Conservation (phyloP, 192 early-diverging fungal species). For the Entophlyctis luteolus region DNA sequence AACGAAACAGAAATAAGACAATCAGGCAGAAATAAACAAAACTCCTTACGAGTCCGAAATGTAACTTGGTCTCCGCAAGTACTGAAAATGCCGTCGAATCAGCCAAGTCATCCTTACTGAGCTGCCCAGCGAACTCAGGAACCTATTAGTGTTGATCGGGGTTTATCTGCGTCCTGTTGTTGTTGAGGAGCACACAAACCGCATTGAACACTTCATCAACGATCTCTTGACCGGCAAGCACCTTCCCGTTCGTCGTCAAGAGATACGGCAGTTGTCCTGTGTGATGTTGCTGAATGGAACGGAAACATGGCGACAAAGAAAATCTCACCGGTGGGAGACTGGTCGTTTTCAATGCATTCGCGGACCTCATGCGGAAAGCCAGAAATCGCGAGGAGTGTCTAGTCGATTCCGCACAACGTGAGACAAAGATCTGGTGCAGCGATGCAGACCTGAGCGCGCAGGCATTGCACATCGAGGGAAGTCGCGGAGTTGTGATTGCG, state of each 20-base stretch:
- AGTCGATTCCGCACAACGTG: neutral
- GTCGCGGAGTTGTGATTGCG: neutral
- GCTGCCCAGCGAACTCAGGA: conserved; percentile 21
- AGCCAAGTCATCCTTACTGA: conserved; percentile 32
- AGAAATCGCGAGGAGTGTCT: conserved; percentile 38
- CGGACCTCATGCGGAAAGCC: conserved; percentile 40
- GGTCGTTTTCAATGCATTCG: conserved; percentile 48
- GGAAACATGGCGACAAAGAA: neutral
- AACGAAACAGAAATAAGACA: neutral
- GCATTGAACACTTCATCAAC: conserved; percentile 45
- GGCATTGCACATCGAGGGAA: conserved; percentile 9
- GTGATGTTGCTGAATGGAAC: no score
- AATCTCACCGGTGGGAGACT: conserved; percentile 52
- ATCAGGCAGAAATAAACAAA: neutral
- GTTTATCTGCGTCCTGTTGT: neutral
- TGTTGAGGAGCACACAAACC: conserved; percentile 21
- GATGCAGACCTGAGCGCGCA: neutral
- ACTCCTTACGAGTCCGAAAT: conserved; percentile 56
- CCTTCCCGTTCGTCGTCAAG: conserved; percentile 37
- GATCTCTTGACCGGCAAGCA: conserved; percentile 45
- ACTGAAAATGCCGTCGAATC: conserved; percentile 46
- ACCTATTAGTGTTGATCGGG: conserved; percentile 21
- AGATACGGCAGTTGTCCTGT: conserved; percentile 57
- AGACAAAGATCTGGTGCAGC: neutral
- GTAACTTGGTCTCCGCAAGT: conserved; percentile 51